Conservation (phyloP, 2,329 filamentous ascomycete genomes). For the Sarocladium oryzae region DNA sequence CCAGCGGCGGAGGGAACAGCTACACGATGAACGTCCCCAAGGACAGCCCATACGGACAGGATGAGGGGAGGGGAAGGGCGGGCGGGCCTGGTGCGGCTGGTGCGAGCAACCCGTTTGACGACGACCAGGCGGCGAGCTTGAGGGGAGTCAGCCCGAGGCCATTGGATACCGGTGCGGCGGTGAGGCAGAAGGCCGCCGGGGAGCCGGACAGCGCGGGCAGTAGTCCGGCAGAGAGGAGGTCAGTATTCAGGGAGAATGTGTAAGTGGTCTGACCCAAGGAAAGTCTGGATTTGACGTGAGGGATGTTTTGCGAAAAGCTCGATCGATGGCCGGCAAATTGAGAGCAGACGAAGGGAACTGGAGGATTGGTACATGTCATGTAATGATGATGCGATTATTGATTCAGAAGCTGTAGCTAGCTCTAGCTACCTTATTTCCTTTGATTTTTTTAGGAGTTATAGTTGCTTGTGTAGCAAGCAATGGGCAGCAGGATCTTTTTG, state of each 20-base stretch:
- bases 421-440: too few species aligned
- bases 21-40: conserved; percentile 44
- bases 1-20: conserved; percentile 28
- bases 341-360: too few species aligned
- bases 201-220: conserved; percentile 36
- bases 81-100: conserved; percentile 32
- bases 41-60: conserved; percentile 22
- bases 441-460: too few species aligned
- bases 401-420: too few species aligned
- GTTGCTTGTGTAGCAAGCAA: too few species aligned
- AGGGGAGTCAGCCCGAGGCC: conserved; percentile 72
- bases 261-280: conserved; percentile 28
- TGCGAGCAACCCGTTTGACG: conserved; percentile 62
- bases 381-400: too few species aligned
- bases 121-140: conserved; percentile 57
- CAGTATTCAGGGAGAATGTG: conserved; percentile 65
- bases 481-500: too few species aligned
- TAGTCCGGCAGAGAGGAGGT: conserved; percentile 62
- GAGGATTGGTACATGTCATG: too few species aligned
- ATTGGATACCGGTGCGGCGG: conserved; percentile 42
- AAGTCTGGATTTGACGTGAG: neutral
- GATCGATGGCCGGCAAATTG: too few species aligned
- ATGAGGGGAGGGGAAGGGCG: conserved; percentile 25
- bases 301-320: too few species aligned
- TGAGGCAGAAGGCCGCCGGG: conserved; percentile 16